Evolutionary conservation across 2,329 filamentous ascomycete species (phyloP).

Genomic region (Colletotrichum graminicola): DNA sequence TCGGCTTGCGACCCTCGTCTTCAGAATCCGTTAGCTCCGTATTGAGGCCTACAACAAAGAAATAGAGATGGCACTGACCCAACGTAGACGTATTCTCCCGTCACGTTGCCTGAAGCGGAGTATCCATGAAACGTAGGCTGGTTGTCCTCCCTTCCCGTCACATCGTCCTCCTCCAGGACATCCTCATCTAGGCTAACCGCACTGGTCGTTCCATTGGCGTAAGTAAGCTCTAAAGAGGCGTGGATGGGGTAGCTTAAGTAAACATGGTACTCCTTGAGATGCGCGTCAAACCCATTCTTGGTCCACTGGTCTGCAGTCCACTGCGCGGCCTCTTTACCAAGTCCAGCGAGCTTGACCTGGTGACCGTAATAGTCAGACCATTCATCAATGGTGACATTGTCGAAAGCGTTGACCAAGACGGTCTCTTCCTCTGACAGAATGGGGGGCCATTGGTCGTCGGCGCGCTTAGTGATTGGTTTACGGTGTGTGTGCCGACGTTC

Average conservation of each 20-base stretch:
- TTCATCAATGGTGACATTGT: slow-evolving; percentile 53
- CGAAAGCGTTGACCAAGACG: slow-evolving; percentile 52
- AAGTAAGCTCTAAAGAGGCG: slow-evolving; percentile 60
- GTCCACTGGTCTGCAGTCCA: slow-evolving; percentile 55
- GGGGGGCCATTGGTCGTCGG: slow-evolving; percentile 51
- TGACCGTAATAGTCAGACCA: slow-evolving; percentile 57
- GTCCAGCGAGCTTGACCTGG: slow-evolving; percentile 54
- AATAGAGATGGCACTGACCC: slow-evolving; percentile 61
- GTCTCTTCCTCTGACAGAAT: slow-evolving; percentile 51
- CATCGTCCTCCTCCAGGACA: slow-evolving; percentile 78
- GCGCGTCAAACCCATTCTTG: slow-evolving; percentile 51
- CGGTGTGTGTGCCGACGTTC: slow-evolving; percentile 50
- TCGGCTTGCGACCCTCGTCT: slow-evolving; percentile 76
- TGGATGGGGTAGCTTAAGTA: slow-evolving; percentile 72
- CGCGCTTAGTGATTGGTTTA: slow-evolving; percentile 49
- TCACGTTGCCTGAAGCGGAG: slow-evolving; percentile 82
- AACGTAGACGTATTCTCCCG: slow-evolving; percentile 79
- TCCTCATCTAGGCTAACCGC: slow-evolving; percentile 80
- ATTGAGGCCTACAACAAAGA: not conserved
- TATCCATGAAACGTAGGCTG: slow-evolving; percentile 88
- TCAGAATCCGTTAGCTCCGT: not conserved
- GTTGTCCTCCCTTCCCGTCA: slow-evolving; percentile 74
- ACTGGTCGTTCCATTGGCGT: slow-evolving; percentile 61
- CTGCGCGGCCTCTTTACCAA: slow-evolving; percentile 53
- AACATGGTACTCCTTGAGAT: slow-evolving; percentile 64